Evolutionary conservation across 495 filamentous ascomycete species (phyloP), one percentile per base, ranked within the genome.

Genomic region (Podospora appendiculata): DNA sequence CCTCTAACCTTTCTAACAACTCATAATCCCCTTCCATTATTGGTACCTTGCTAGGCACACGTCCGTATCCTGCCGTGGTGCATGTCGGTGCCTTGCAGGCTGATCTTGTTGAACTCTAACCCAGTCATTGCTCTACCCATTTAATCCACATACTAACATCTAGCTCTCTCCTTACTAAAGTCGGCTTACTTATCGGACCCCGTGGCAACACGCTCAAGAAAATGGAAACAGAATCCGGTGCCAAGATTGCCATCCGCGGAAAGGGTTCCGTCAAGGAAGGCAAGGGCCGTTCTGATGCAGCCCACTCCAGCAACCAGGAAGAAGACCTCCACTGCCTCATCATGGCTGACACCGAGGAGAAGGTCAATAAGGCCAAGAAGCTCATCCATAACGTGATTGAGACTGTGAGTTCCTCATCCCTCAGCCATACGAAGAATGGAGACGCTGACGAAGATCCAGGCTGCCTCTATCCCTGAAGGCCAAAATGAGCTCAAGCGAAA

Each of bases 261-360:
- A 98, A 97, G 76, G 93, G 93, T 66, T 98, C 93, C 62, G 93
- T 98, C 64, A 98, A 98, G 75, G 93, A 98, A 79, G 93, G 93
- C 76, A 98, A 98, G 65, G 93, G 93, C 62, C 90, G 90, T 62
- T 96, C 92, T 76, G 93, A 98, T 64, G 90, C 93, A 55, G 93
- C 93, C 73, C 91, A 96, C 77, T 89, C 90, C 73, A 96, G 91
- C 78, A 97, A 98, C 78, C 93, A 96, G 81, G 93, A 98, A 76
- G 93, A 98, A 74, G 93, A 98, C 74, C 78, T 98, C 41, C 93
- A 98, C 71, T 98, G 93, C 67, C 75, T 98, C 68, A 95, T 98
- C 74, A 98, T 97, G 88, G 94, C 93, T 55, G 93, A 98, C 62
- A 96, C 90, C 39, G 93, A 98, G 70, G 89, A 95, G 54, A 98